Percentiles rank a stretch among this genome's conserved stretches.
phyloP scores from a whole-genome alignment of 129 eudicot genomes.

The Glebionis coronaria region DNA sequence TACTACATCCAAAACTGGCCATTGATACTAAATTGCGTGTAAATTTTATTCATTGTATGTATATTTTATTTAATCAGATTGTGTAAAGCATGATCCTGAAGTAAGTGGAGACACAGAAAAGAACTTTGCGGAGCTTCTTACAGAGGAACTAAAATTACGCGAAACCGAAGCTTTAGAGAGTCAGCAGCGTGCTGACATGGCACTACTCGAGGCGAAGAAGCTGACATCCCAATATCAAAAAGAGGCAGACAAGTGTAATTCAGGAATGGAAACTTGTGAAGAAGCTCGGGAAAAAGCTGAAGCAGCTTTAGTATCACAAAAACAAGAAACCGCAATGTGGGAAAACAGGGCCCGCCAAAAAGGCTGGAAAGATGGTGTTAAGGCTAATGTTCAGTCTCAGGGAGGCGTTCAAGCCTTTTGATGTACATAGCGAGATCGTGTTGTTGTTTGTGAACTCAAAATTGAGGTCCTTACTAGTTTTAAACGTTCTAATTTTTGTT shows the following conservation, averaged over 20 bases:
- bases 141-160: slow-evolving; percentile 73
- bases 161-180: slow-evolving; percentile 73
- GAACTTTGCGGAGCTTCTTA: slow-evolving; percentile 67
- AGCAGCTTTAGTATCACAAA: slow-evolving; percentile 58
- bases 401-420: slow-evolving; percentile 30
- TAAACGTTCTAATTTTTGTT: slow-evolving; percentile 11
- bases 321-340: slow-evolving; percentile 70
- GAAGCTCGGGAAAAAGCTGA: slow-evolving; percentile 95
- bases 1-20: not conserved
- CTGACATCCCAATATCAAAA: slow-evolving; percentile 90
- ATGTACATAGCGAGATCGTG: not conserved
- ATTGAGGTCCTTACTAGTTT: slow-evolving; percentile 12
- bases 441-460: slow-evolving; percentile 14
- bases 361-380: slow-evolving; percentile 74
- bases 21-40: too few species aligned
- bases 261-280: slow-evolving; percentile 97
- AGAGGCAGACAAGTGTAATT: slow-evolving; percentile 96
- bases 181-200: slow-evolving; percentile 85
- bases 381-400: slow-evolving; percentile 37
- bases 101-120: slow-evolving; percentile 85
- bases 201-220: slow-evolving; percentile 84
- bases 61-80: slow-evolving; percentile 44
- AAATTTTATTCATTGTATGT: too few species aligned
- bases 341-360: slow-evolving; percentile 77
- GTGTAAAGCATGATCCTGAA: slow-evolving; percentile 80